A percentile compares a stretch with the other conserved stretches of the same genome.
phyloP scores from a whole-genome alignment of 208 protist species.

The Trypanosoma rangeli region DNA sequence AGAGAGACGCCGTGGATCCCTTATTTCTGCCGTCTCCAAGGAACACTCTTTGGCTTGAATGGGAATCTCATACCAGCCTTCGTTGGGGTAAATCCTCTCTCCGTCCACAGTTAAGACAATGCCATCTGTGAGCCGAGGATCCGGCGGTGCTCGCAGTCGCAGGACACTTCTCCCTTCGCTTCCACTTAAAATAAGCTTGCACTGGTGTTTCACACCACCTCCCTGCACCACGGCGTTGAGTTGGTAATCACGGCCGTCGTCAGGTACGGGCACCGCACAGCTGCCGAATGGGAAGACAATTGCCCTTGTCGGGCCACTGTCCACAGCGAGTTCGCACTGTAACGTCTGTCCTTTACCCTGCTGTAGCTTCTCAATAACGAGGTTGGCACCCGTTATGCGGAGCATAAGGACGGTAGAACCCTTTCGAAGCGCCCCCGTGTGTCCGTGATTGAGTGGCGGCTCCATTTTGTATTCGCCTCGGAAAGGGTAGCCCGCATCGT shows the following conservation, averaged over 20 bases:
- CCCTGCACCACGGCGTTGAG: slow-evolving; percentile 58
- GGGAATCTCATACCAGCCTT: slow-evolving; percentile 68
- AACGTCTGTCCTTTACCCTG: slow-evolving; percentile 45
- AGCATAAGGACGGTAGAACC: slow-evolving; percentile 50
- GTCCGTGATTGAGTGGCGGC: slow-evolving; percentile 75
- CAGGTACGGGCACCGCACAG: slow-evolving; percentile 52
- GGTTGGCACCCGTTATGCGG: slow-evolving; percentile 68
- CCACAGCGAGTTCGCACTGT: slow-evolving; percentile 70
- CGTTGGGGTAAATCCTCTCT: slow-evolving; percentile 36
- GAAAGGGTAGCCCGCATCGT: slow-evolving; percentile 85
- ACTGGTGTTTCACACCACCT: slow-evolving; percentile 49
- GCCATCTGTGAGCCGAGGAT: slow-evolving; percentile 25
- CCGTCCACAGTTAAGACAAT: slow-evolving; percentile 67
- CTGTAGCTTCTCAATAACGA: slow-evolving; percentile 76
- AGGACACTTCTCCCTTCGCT: slow-evolving; percentile 55
- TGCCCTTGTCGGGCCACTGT: slow-evolving; percentile 43
- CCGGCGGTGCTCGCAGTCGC: slow-evolving; percentile 54
- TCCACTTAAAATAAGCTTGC: slow-evolving; percentile 69
- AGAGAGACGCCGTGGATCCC: background rate
- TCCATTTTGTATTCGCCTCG: slow-evolving; percentile 67
- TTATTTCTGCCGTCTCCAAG: slow-evolving; percentile 32
- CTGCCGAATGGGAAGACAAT: slow-evolving; percentile 42
- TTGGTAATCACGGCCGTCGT: slow-evolving; percentile 74
- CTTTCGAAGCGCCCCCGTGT: slow-evolving; percentile 53
- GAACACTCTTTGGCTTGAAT: slow-evolving; percentile 60